Evolutionary conservation across 2,329 filamentous ascomycete species (phyloP).

Genomic region (Penicillium sp.): DNA sequence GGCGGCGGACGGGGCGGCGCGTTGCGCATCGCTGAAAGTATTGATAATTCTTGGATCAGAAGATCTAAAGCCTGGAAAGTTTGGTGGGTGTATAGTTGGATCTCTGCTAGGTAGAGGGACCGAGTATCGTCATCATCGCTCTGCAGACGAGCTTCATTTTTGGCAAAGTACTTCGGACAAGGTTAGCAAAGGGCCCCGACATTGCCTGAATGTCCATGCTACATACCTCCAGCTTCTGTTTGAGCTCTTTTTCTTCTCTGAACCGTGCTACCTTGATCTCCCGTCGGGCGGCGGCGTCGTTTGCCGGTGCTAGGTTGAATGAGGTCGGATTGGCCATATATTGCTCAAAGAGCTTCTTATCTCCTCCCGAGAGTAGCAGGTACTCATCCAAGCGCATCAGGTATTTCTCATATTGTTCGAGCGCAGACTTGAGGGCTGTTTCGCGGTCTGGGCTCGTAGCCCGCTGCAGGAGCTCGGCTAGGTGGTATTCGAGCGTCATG

Average conservation of each 20-base stretch:
- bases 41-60: slow-evolving; percentile 76
- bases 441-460: slow-evolving; percentile 62
- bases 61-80: slow-evolving; percentile 85
- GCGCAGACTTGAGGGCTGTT: slow-evolving; percentile 58
- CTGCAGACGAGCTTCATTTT: slow-evolving; percentile 58
- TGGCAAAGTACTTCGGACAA: slow-evolving; percentile 53
- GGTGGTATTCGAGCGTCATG: slow-evolving; percentile 69
- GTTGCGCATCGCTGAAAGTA: slow-evolving; percentile 68
- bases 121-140: slow-evolving; percentile 83
- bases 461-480: slow-evolving; percentile 75
- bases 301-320: slow-evolving; percentile 68
- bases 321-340: slow-evolving; percentile 68
- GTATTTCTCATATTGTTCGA: slow-evolving; percentile 72
- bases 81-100: slow-evolving; percentile 70
- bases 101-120: slow-evolving; percentile 70
- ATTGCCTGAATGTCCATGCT: slow-evolving; percentile 11
- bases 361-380: slow-evolving; percentile 60
- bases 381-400: slow-evolving; percentile 75
- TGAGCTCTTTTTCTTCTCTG: slow-evolving; percentile 78
- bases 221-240: slow-evolving; percentile 70
- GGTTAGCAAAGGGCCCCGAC: slow-evolving; percentile 31
- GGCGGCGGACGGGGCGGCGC: slow-evolving; percentile 38
- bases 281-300: slow-evolving; percentile 65
- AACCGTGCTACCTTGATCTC: slow-evolving; percentile 84
- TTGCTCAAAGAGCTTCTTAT: slow-evolving; percentile 66